A percentile compares a stretch with the other conserved stretches of the same genome.
Conservation (phyloP, 495 filamentous ascomycete species). For the Penicillium lividum region DNA sequence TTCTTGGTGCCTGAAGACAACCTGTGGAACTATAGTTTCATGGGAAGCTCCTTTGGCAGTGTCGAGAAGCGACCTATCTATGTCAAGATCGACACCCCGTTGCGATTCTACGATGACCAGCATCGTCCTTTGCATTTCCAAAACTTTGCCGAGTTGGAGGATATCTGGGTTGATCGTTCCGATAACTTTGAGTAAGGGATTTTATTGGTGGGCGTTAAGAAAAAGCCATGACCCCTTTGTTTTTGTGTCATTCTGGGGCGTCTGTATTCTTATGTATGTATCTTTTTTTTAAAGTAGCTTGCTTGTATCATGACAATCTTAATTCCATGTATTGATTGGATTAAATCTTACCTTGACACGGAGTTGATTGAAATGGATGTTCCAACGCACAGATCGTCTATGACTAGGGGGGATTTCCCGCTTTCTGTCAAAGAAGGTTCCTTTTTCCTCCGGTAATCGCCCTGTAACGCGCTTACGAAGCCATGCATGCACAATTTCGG, state of each 20-base stretch:
- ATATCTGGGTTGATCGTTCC: conserved; percentile 81
- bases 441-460: conserved; percentile 2
- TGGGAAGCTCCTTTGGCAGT: conserved; percentile 82
- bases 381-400: not conserved
- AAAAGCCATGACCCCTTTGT: conserved; percentile 19
- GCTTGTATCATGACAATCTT: conserved; percentile 30
- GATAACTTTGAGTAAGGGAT: conserved; percentile 75
- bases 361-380: not conserved
- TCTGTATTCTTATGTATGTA: conserved; percentile 20
- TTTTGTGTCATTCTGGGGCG: conserved; percentile 18
- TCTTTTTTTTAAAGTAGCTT: conserved; percentile 9
- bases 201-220: conserved; percentile 27
- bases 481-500: conserved; percentile 1
- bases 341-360: not conserved
- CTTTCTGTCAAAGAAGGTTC: not conserved
- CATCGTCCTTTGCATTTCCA: conserved; percentile 95
- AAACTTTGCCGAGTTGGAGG: conserved; percentile 88
- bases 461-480: not conserved
- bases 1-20: conserved; percentile 92
- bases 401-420: not conserved
- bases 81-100: conserved; percentile 90
- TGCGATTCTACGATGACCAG: conserved; percentile 87
- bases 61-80: conserved; percentile 88
- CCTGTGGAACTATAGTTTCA: conserved; percentile 98
- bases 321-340: conserved; percentile 25